Conservation (phyloP, 2,329 filamentous ascomycete species). For the Trichoderma aggressivum region DNA sequence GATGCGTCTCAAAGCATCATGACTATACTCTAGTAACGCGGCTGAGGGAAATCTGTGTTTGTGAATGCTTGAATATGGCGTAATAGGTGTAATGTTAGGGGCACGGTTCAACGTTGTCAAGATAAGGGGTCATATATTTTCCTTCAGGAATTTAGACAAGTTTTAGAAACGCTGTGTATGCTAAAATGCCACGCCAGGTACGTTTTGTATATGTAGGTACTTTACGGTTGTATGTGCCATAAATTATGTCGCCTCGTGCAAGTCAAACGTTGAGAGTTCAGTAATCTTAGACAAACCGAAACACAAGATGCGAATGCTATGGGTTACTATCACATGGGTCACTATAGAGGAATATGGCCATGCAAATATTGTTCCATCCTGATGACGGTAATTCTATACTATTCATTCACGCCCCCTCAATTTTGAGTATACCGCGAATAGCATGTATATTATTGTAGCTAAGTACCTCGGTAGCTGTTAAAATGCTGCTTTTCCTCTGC, state of each 20-base stretch:
- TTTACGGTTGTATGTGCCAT: neutral
- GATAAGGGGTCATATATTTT: too few species aligned
- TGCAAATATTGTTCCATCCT: neutral
- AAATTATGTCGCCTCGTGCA: neutral
- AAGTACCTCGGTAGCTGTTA: neutral
- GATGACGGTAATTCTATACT: neutral
- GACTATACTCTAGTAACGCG: neutral
- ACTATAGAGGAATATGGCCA: neutral
- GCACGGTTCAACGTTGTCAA: too few species aligned
- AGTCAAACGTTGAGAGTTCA: too few species aligned
- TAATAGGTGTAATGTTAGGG: too few species aligned
- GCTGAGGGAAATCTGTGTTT: too few species aligned
- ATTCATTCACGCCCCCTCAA: neutral
- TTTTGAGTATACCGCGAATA: neutral
- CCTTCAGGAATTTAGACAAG: too few species aligned
- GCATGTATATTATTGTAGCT: neutral
- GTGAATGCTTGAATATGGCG: too few species aligned
- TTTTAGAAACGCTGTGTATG: too few species aligned
- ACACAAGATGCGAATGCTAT: too few species aligned
- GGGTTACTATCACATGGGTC: neutral
- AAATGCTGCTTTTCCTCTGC: neutral
- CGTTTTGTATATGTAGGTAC: neutral
- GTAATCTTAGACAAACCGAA: too few species aligned
- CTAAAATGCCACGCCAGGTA: neutral
- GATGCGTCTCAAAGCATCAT: neutral